phyloP scores from a whole-genome alignment of 352 stramenopile species.

The Globisporangium yorkense region DNA sequence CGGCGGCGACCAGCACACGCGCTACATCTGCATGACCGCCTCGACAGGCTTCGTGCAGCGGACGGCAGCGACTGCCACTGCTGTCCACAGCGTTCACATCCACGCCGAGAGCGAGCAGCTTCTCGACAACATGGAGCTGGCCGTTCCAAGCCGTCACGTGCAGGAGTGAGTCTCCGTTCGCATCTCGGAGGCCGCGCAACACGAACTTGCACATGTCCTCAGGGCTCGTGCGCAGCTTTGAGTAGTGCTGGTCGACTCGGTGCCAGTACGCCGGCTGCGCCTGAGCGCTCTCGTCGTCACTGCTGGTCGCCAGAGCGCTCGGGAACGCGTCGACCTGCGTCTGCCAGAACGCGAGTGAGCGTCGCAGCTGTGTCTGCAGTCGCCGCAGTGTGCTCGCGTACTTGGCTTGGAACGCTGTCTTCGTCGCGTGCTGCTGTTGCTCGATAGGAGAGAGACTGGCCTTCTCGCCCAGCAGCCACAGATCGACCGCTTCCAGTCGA shows the following conservation, averaged over 20 bases:
- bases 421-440: slow-evolving; percentile 5
- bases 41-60: slow-evolving; percentile 56
- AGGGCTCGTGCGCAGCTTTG: not conserved
- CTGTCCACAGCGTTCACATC: slow-evolving; percentile 51
- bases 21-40: slow-evolving; percentile 31
- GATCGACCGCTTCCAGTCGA: slow-evolving; percentile 28
- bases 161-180: slow-evolving; percentile 41
- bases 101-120: slow-evolving; percentile 20
- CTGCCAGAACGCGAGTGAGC: slow-evolving; percentile 21
- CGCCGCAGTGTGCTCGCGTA: slow-evolving; percentile 29
- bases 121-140: slow-evolving; percentile 18
- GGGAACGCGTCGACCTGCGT: slow-evolving; percentile 17
- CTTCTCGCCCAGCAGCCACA: slow-evolving; percentile 26
- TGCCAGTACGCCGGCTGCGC: slow-evolving; percentile 15
- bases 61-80: slow-evolving; percentile 29
- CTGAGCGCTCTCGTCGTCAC: not conserved
- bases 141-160: slow-evolving; percentile 50
- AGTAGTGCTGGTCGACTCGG: slow-evolving; percentile 14
- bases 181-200: slow-evolving; percentile 5
- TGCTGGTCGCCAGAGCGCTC: not conserved
- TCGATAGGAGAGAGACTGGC: slow-evolving; percentile 5
- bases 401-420: slow-evolving; percentile 26
- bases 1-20: slow-evolving; percentile 28
- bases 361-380: slow-evolving; percentile 16
- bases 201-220: not conserved